Evolutionary conservation across 495 filamentous ascomycete species (phyloP), one percentile per base, ranked within the genome.

Genomic region (Aspergillus cristatus): DNA sequence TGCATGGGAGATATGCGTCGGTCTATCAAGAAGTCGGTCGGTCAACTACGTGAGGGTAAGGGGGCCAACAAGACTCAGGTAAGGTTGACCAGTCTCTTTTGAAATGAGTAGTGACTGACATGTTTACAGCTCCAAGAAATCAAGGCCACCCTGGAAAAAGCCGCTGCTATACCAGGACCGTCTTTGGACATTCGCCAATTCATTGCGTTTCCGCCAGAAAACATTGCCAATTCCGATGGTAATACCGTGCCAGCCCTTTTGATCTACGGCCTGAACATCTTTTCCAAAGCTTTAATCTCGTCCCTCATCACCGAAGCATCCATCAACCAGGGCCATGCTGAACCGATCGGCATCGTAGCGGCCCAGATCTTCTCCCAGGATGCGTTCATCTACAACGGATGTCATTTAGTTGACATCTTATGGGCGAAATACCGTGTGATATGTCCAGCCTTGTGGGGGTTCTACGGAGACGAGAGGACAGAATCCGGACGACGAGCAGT

Each of bases 361-460:
- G 80, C 78, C 13, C 74, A 79, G 32, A 74, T 89, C 15, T 90
- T 95, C 50, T 79, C 86, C 3, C 63, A 71, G 14, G 63, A 75
- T 0, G 58, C 70, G 1, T 82, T 86, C 47, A 62, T 69, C 13
- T 86, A 81, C 71, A 72, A 84, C 18, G 85, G 82, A 2, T 58
- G 67, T 22, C 74, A 78, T 10, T 65, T 97, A 46, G 81, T 87
- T 30, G 89, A 96, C 45, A 82, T 97, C 36, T 59, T 97, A 14
- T 75, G 93, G 52, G 87, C 91, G 18, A 95, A 97, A 54, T 81
- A 85, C 43, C 78, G 84, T 28, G 67, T 80, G 4, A 69, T 75
- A 17, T 94, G 87, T 50, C 90, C 93, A 3, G 80, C 87, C 8
- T 67, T 99, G 8, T 97, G 84, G 57, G 93, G 93, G 14, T 79